Evolutionary conservation across 306 rosid species (phyloP).

Genomic region (Gleditsia sinensis): DNA sequence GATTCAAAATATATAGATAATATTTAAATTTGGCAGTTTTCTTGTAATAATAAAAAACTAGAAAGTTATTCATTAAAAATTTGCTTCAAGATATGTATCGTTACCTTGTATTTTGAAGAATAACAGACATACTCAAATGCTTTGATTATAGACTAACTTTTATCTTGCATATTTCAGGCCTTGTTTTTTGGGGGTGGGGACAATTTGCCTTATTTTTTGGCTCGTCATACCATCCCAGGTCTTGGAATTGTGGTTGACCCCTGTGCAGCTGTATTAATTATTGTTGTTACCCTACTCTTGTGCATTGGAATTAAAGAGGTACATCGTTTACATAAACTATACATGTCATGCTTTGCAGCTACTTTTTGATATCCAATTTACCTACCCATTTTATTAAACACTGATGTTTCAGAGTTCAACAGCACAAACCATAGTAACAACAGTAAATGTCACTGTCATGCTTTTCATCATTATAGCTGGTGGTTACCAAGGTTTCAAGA

Average conservation of each 20-base stretch:
- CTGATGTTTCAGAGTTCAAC: slow-evolving; percentile 66
- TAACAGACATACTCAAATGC: background rate
- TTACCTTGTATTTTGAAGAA: background rate
- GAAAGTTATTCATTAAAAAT: background rate
- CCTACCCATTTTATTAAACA: slow-evolving; percentile 14
- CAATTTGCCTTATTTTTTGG: slow-evolving; percentile 56
- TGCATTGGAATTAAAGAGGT: slow-evolving; percentile 79
- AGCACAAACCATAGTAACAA: slow-evolving; percentile 62
- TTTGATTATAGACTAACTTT: slow-evolving; percentile 5
- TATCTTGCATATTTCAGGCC: slow-evolving; percentile 49
- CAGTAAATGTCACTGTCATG: slow-evolving; percentile 59
- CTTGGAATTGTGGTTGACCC: slow-evolving; percentile 75
- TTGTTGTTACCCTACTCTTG: slow-evolving; percentile 58
- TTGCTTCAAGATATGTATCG: background rate
- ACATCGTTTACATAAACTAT: slow-evolving; percentile 12
- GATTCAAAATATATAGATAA: background rate
- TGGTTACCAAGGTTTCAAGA: slow-evolving; percentile 67
- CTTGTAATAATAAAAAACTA: background rate
- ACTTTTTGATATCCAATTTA: background rate
- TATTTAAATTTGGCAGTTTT: background rate
- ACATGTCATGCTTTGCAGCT: background rate
- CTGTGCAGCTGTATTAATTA: slow-evolving; percentile 61
- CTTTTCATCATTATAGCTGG: slow-evolving; percentile 62
- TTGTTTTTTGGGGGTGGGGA: slow-evolving; percentile 67
- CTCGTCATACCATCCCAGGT: slow-evolving; percentile 63